phyloP scores from a whole-genome alignment of 306 rosid species.

The Luffa acutangula region DNA sequence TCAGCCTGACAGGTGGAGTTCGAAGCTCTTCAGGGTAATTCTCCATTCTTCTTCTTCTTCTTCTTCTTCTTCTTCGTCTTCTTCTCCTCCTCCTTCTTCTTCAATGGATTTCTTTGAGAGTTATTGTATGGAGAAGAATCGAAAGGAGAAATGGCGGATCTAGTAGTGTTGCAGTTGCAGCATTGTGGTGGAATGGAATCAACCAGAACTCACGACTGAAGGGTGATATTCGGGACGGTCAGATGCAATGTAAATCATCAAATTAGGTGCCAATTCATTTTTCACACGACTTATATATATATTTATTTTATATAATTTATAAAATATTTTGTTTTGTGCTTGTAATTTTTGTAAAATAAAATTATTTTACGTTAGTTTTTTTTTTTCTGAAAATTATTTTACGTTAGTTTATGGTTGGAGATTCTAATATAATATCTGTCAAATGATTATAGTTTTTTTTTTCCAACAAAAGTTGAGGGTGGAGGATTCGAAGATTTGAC shows the following conservation, averaged over 20 bases:
- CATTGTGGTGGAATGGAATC: not conserved
- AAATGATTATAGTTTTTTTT: too few relatives aligned
- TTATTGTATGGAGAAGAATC: not conserved
- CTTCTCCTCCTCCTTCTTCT: not conserved
- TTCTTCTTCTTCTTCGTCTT: not conserved
- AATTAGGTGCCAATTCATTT: not conserved
- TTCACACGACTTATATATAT: too few relatives aligned
- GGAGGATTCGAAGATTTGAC: too few relatives aligned
- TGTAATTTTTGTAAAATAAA: too few relatives aligned
- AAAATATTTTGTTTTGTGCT: too few relatives aligned
- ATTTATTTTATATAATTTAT: too few relatives aligned
- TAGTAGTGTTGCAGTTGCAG: not conserved
- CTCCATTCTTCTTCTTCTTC: conserved; percentile 33
- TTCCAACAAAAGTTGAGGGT: too few relatives aligned
- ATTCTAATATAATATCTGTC: too few relatives aligned
- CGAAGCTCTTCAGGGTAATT: conserved; percentile 85
- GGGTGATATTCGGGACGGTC: not conserved
- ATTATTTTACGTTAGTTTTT: too few relatives aligned
- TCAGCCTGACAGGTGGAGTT: conserved; percentile 78
- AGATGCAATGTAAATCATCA: not conserved
- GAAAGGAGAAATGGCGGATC: not conserved
- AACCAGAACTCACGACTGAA: not conserved
- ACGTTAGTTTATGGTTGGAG: too few relatives aligned
- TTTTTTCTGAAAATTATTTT: too few relatives aligned
- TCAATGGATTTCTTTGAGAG: not conserved